These are phyloP conservation scores for Penicillium crustosum DNA, from an alignment of 2,329 filamentous ascomycete genomes.

Conservation along the genomic window DNA sequence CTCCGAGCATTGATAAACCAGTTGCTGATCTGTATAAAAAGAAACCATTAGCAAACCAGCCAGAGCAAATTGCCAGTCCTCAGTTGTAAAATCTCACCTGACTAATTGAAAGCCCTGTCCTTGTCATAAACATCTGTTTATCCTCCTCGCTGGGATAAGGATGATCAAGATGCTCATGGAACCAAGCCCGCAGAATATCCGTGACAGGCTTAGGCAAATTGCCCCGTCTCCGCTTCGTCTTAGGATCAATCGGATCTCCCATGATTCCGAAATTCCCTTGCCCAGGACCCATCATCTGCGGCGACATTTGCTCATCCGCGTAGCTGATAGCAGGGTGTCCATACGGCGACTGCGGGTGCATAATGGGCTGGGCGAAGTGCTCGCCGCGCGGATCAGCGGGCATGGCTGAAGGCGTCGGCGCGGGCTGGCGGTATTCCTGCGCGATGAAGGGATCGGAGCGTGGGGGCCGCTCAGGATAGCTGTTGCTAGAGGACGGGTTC, in stretches of 20 bases:
- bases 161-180: slow-evolving; percentile 71
- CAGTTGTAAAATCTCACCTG: slow-evolving; percentile 38
- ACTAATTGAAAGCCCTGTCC: slow-evolving; percentile 76
- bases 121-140: slow-evolving; percentile 75
- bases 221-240: slow-evolving; percentile 63
- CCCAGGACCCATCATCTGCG: slow-evolving; percentile 29
- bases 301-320: slow-evolving; percentile 36
- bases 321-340: slow-evolving; percentile 32
- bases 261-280: slow-evolving; percentile 42
- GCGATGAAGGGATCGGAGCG: slow-evolving; percentile 29
- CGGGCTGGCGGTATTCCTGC: slow-evolving; percentile 28
- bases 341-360: slow-evolving; percentile 32
- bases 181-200: slow-evolving; percentile 77
- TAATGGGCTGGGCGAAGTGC: slow-evolving; percentile 24
- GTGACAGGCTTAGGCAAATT: slow-evolving; percentile 91
- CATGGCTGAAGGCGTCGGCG: slow-evolving; percentile 22
- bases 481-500: slow-evolving; percentile 16
- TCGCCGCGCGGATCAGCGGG: slow-evolving; percentile 28
- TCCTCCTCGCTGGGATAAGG: slow-evolving; percentile 87
- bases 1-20: slow-evolving; percentile 55
- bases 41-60: slow-evolving; percentile 2
- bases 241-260: slow-evolving; percentile 39
- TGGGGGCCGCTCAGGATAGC: slow-evolving; percentile 29
- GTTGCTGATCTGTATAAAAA: slow-evolving; percentile 49
- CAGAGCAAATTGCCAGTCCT: background rate